A percentile compares a stretch with the other conserved stretches of the same genome.
phyloP scores from a whole-genome alignment of 345 rosid genomes.

The Murraya koenigii region DNA sequence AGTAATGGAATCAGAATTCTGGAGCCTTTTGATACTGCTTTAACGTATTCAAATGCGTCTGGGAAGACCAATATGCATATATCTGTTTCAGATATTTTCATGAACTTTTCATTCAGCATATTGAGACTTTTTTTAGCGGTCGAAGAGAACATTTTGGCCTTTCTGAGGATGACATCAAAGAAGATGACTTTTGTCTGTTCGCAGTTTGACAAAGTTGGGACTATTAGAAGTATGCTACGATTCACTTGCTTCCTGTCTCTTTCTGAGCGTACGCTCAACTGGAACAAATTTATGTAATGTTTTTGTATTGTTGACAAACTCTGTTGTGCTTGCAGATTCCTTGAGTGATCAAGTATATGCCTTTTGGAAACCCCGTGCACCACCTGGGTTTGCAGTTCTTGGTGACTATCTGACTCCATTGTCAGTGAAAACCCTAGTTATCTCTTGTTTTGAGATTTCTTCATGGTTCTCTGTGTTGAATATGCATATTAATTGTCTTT shows the following conservation, averaged over 20 bases:
- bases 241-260: conserved; percentile 9
- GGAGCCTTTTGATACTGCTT: conserved; percentile 89
- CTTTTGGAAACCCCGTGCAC: conserved; percentile 93
- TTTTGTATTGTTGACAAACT: conserved; percentile 24
- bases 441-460: conserved; percentile 16
- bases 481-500: conserved; percentile 20
- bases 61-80: conserved; percentile 79
- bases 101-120: conserved; percentile 96
- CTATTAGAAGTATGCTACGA: conserved; percentile 56
- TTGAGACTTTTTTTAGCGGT: conserved; percentile 88
- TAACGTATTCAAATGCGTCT: conserved; percentile 81
- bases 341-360: conserved; percentile 58
- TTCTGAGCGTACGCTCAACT: not conserved
- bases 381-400: conserved; percentile 94
- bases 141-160: conserved; percentile 87
- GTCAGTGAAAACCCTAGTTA: conserved; percentile 45
- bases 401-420: conserved; percentile 91
- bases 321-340: conserved; percentile 49
- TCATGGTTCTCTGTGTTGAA: not conserved
- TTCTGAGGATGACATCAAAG: conserved; percentile 85
- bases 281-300: not conserved
- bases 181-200: conserved; percentile 79
- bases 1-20: conserved; percentile 89
- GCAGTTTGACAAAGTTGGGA: conserved; percentile 91
- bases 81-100: conserved; percentile 79